Evolutionary conservation across 164 flowering plant species (phyloP).

Genomic region (Stephania cephalantha): DNA sequence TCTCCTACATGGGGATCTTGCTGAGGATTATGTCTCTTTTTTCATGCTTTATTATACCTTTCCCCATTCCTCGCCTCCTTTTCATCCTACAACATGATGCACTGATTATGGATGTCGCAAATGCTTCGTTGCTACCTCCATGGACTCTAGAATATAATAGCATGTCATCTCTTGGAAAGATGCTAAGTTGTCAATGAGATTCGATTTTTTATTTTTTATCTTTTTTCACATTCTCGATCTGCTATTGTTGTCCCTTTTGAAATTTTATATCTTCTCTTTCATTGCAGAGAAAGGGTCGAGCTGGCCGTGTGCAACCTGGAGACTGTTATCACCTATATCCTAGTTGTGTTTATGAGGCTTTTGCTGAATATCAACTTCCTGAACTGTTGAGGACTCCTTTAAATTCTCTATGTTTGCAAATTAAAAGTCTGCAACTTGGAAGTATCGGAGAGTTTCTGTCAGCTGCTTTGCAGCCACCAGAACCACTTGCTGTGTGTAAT

Average conservation of each 20-base stretch:
- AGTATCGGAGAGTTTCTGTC: constrained; percentile 90
- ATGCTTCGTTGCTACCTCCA: background rate
- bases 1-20: background rate
- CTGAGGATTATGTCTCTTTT: background rate
- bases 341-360: constrained; percentile 89
- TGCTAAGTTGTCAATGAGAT: background rate
- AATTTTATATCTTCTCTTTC: constrained; percentile 14
- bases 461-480: constrained; percentile 94
- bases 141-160: background rate
- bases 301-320: constrained; percentile 99
- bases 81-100: too few species aligned
- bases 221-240: background rate
- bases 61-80: background rate
- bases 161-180: background rate
- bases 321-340: constrained; percentile 98
- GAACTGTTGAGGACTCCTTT: constrained; percentile 98
- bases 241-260: background rate
- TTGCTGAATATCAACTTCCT: constrained; percentile 97
- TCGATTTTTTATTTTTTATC: background rate
- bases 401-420: constrained; percentile 98
- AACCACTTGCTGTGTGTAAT: constrained; percentile 77
- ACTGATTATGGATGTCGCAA: background rate
- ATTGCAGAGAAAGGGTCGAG: constrained; percentile 92
- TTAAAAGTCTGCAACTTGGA: constrained; percentile 83
- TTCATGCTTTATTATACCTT: background rate